phyloP scores from a whole-genome alignment of 2,329 filamentous ascomycete species.

The Colletotrichum cereale region DNA sequence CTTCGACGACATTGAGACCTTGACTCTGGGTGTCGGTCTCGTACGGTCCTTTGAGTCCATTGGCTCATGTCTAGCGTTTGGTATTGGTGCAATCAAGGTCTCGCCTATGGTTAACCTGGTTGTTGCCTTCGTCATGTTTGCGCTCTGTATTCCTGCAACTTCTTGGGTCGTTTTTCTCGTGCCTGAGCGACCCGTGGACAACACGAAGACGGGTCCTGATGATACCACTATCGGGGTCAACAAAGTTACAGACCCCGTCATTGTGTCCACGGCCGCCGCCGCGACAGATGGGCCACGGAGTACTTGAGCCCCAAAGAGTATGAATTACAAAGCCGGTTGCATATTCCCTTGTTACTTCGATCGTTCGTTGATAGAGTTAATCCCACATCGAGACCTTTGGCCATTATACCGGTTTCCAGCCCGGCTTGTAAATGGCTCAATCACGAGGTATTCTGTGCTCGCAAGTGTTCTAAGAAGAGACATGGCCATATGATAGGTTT shows the following conservation, averaged over 20 bases:
- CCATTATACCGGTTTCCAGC: not conserved
- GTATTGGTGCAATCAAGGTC: slow-evolving; percentile 60
- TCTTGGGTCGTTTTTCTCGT: slow-evolving; percentile 52
- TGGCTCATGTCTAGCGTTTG: slow-evolving; percentile 60
- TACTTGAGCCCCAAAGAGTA: not conserved
- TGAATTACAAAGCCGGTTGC: too few relatives aligned
- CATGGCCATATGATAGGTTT: not conserved
- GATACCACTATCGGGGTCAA: not conserved
- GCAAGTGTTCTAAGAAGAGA: not conserved
- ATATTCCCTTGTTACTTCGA: too few relatives aligned
- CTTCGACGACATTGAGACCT: slow-evolving; percentile 63
- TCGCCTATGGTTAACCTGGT: slow-evolving; percentile 62
- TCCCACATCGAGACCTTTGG: not conserved
- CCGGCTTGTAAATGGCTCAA: not conserved
- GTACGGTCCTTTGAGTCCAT: slow-evolving; percentile 63
- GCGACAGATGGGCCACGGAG: slow-evolving; percentile 18
- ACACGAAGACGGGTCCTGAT: slow-evolving; percentile 24
- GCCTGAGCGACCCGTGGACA: slow-evolving; percentile 49
- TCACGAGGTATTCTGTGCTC: not conserved
- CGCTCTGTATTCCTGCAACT: slow-evolving; percentile 54
- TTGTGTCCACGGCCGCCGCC: slow-evolving; percentile 8
- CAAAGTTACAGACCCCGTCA: slow-evolving; percentile 12
- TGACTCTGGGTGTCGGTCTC: slow-evolving; percentile 62
- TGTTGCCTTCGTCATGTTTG: slow-evolving; percentile 62
- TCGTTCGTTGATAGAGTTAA: not conserved